Percentiles rank a stretch among this genome's conserved stretches.
These are phyloP conservation scores for Saposhnikovia divaricata DNA, from an alignment of 129 eudicot species.

Conservation along the genomic window DNA sequence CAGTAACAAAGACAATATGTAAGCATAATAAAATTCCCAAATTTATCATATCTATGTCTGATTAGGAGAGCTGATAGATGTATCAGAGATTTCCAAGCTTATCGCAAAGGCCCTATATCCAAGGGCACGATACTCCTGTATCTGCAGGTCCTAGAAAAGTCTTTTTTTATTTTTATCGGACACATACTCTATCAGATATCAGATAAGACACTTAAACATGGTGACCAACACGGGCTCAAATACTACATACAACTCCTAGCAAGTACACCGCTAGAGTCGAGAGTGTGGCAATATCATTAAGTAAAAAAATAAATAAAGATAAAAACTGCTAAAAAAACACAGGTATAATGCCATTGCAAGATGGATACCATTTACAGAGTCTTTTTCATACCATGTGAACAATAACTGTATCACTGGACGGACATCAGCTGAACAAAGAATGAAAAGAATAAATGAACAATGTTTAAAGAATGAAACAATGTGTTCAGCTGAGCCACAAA, in stretches of 20 bases:
- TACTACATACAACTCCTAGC: not conserved
- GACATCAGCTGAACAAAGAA: not conserved
- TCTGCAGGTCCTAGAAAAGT: too few species aligned
- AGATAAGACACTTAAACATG: not conserved
- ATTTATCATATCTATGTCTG: too few species aligned
- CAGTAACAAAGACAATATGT: too few species aligned
- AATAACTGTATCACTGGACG: not conserved
- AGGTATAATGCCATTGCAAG: not conserved
- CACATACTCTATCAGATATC: not conserved
- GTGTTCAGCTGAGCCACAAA: not conserved
- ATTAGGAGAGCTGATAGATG: too few species aligned
- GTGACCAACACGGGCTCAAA: too few species aligned
- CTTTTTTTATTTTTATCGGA: too few species aligned
- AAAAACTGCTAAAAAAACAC: not conserved
- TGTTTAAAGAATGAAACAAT: constrained; percentile 7
- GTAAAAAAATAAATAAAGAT: not conserved
- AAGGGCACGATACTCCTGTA: too few species aligned
- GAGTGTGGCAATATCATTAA: not conserved
- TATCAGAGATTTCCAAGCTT: too few species aligned
- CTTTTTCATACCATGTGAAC: not conserved
- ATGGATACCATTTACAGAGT: not conserved
- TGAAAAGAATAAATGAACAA: not conserved
- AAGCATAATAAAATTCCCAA: too few species aligned
- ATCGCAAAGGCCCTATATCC: too few species aligned
- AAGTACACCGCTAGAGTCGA: not conserved